Conservation (phyloP, 768 basidiomycete species). For the Coprinopsis sp. region DNA sequence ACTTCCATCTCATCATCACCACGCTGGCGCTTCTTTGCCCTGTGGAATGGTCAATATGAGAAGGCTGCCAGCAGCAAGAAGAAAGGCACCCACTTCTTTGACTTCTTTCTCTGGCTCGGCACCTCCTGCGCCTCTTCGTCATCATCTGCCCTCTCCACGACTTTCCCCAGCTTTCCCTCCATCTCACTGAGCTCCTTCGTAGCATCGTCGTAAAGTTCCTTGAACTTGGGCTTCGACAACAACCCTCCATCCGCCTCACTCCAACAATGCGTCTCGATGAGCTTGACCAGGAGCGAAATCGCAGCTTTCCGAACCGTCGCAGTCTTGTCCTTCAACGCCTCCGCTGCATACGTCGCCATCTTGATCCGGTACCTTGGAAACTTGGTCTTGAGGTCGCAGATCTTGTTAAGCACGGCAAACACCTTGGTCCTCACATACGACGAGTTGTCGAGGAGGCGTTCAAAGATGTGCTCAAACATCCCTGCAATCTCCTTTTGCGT, state of each 20-base stretch:
- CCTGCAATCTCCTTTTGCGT: constrained; percentile 70
- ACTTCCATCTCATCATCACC: constrained; percentile 51
- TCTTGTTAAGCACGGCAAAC: constrained; percentile 64
- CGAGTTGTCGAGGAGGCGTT: constrained; percentile 83
- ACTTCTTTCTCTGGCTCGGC: constrained; percentile 27
- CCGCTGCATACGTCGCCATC: constrained; percentile 72
- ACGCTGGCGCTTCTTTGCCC: constrained; percentile 20
- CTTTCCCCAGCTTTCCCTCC: constrained; percentile 70
- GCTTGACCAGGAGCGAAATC: constrained; percentile 64
- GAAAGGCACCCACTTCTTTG: constrained; percentile 24
- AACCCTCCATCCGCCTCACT: constrained; percentile 79
- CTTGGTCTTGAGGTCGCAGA: constrained; percentile 69
- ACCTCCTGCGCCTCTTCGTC: constrained; percentile 16
- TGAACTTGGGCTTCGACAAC: constrained; percentile 68
- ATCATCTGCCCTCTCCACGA: constrained; percentile 33
- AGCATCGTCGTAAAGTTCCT: constrained; percentile 61
- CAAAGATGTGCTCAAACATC: constrained; percentile 79
- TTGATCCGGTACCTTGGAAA: constrained; percentile 83
- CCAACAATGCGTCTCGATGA: constrained; percentile 87
- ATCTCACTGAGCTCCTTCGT: constrained; percentile 63
- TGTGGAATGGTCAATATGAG: constrained; percentile 13
- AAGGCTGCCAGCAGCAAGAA: not conserved
- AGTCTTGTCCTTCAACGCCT: constrained; percentile 84
- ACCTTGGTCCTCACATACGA: constrained; percentile 92
- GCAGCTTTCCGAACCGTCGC: constrained; percentile 84